Evolutionary conservation across 768 basidiomycete genomes (phyloP).

Genomic region (Coprinopsis sp.): DNA sequence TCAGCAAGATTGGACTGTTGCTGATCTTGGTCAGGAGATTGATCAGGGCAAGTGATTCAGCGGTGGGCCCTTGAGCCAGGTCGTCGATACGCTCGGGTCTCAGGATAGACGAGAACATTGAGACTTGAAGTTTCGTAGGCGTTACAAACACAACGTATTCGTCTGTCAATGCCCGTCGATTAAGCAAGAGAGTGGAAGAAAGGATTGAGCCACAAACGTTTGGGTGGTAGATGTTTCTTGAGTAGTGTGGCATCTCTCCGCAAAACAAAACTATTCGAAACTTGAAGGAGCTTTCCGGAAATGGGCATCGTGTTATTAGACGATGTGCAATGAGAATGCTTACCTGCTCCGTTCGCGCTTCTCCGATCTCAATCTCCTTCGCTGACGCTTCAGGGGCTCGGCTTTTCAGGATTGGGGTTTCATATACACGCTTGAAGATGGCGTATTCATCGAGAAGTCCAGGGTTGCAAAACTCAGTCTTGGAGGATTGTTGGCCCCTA

Average conservation of each 20-base stretch:
- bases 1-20: conserved; percentile 86
- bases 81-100: conserved; percentile 64
- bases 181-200: not conserved
- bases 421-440: conserved; percentile 78
- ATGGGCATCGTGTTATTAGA: not conserved
- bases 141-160: conserved; percentile 98
- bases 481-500: not conserved
- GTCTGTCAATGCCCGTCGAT: conserved; percentile 47
- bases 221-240: conserved; percentile 83
- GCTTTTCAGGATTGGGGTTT: conserved; percentile 81
- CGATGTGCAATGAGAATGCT: conserved; percentile 2
- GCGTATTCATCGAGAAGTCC: conserved; percentile 78
- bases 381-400: conserved; percentile 69
- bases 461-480: conserved; percentile 95
- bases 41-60: conserved; percentile 77
- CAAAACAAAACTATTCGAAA: conserved; percentile 87
- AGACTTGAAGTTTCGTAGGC: conserved; percentile 78
- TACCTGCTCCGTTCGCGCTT: conserved; percentile 75
- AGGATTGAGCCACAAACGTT: conserved; percentile 54
- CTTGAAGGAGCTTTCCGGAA: conserved; percentile 50
- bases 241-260: conserved; percentile 82
- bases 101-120: conserved; percentile 75
- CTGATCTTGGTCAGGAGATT: conserved; percentile 83
- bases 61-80: conserved; percentile 65
- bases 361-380: conserved; percentile 74